Base-by-base conservation (phyloP, 257 asterid genomes). In the Eustoma russellianum region DNA sequence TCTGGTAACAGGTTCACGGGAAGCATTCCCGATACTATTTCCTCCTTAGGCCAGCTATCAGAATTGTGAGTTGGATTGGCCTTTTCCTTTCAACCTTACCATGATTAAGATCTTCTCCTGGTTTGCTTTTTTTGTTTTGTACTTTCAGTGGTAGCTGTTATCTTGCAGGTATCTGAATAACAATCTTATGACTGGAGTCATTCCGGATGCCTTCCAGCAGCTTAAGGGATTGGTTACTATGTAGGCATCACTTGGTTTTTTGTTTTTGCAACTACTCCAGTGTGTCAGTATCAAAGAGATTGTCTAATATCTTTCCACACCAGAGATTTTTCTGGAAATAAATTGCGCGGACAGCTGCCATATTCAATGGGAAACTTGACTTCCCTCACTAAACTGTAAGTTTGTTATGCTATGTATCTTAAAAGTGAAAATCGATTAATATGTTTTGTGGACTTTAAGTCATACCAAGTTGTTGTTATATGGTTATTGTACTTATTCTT, bases 241-340 rank as follows among this genome's bases (percentile, higher is more conserved):
- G 98, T 88, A 64, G 15, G 76, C 60, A 52, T 68, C 59, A 40
- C 12, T 38, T 38, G 9, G 43, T 7, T 38, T 38, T 38, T 48
- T 64, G 9, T 62, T 28, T 17, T 16, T 49, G 33, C 10, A 40
- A 4, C 52, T 47, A 38, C 43, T 30, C 28, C 5, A 11, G 13
- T 65, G 5, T 38, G 13, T 51, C 13, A 5, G 17, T 51, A n/a
- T n/a, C n/a, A n/a, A 60, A 18, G 40, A 8, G n/a, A 34, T 53
- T 35, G 19, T 33, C 13, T 34, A 57, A 48, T 50, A 38, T 35
- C 52, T 9, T 18, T 46, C 17, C 17, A 40, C 62, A 70, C 60
- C 78, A 91, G 98, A 83, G 86, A 87, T 71, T 74, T 91, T 38
- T 91, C 98, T 4, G 70, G 81, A 48, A 91, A 91, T 66, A 74